Conservation (phyloP, 176 grass and related monocot species). For the Juncus inflexus region DNA sequence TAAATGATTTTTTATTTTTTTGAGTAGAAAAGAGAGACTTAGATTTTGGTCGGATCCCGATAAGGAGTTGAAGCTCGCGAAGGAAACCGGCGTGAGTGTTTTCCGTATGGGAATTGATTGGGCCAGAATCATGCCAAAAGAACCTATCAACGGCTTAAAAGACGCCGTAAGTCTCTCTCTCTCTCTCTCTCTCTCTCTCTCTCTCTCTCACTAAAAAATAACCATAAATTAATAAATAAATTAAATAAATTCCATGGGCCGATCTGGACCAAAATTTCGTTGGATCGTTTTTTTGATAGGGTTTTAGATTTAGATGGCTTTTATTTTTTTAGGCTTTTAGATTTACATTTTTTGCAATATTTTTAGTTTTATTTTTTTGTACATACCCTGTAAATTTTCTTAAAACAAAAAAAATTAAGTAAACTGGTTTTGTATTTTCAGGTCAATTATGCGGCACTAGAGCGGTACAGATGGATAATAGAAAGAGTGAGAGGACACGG, state of each 20-base stretch:
- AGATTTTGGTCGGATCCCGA: constrained; percentile 99
- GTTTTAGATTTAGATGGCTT: no score
- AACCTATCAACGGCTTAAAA: constrained; percentile 48
- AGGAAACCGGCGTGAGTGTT: constrained; percentile 63
- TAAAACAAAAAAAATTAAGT: constrained; percentile 2
- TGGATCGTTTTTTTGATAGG: no score
- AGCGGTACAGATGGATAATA: constrained; percentile 87
- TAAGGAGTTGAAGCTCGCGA: constrained; percentile 82
- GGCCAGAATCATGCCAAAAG: constrained; percentile 78
- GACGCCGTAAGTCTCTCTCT: constrained; percentile 45
- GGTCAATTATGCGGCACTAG: constrained; percentile 92
- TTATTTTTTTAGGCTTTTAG: no score
- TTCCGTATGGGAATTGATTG: constrained; percentile 95
- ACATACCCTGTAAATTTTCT: background rate
- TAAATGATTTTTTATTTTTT: constrained; percentile 7
- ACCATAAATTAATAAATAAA: no score
- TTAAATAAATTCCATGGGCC: no score
- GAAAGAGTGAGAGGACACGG: constrained; percentile 66
- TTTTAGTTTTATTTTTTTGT: constrained; percentile 10
- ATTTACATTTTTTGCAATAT: background rate
- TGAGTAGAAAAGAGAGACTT: constrained; percentile 73
- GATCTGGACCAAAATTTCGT: background rate
- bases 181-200: background rate
- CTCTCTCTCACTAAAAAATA: background rate
- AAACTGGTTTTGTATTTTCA: constrained; percentile 31